Base-by-base conservation (phyloP, 2,329 filamentous ascomycete genomes). In the Thelonectria rubi region DNA sequence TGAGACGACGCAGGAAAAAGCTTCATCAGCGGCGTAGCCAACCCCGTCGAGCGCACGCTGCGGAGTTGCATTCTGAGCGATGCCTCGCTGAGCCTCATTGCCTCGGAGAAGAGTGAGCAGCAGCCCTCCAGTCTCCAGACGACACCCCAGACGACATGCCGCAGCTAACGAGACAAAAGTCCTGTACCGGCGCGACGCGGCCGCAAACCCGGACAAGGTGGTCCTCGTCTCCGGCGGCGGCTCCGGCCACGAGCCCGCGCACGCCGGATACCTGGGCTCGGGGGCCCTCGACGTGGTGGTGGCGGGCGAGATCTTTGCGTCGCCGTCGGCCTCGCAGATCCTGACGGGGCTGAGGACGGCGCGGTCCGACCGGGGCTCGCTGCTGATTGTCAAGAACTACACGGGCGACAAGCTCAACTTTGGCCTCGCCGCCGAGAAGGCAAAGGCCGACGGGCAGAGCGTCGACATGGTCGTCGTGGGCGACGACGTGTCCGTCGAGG, bases 341-440 rank as follows among this genome's bases (percentile, higher is more conserved):
- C 39, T 68, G 6, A 49, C 62, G 7, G 68, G 66, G 9, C n/a
- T 71, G 10, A 66, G 62, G 57, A 58, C 61, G n/a, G 55, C 71
- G 3, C 64, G 62, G 40, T 71, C 69, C 1, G 56, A 65, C 10
- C 64, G 64, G 37, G 69, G 69, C 66, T 61, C 66, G 3, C 24
- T 71, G 55, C 45, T 72, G 30, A 72, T 71, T 30, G 69, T 72
- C 37, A 72, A 72, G 42, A 72, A 72, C 53, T 72, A 72, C 53
- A 72, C 70, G 0, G 70, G 70, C 18, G 70, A 72, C 47, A 71
- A 72, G 49, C 67, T 72, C 49, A 72, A 72, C 60, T 72, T 73
- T 52, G 70, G 71, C 5, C 53, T 73, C 15, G 71, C 72, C 3
- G 71, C 71, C 3, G 72, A 73, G 58, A 71, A 72, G 56, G 71